Evolutionary conservation across 2,329 filamentous ascomycete genomes (phyloP), one percentile per base, ranked within the genome.

Genomic region (Tolypocladium guangdongense): DNA sequence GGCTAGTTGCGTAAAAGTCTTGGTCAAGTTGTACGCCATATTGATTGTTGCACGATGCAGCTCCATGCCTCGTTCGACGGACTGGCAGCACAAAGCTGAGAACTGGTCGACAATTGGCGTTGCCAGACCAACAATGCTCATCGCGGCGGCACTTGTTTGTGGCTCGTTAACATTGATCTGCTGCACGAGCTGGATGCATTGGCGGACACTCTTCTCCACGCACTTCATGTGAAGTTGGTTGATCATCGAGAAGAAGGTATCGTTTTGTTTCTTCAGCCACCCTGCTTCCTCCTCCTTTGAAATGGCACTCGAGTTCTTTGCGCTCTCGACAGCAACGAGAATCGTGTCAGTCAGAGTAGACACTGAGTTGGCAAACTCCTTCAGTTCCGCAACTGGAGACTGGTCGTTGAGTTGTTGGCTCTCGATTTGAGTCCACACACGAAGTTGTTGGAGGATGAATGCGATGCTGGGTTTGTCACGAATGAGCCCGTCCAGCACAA

Each of bases 41-140:
- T 87, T 86, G 61, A 84, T 86, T 2, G 83, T 83, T 14, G 87
- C 78, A 11, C 78, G 74, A 64, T 97, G 89, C 8, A 91, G 72
- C 2, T 76, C 71, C 1, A 81, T 71, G 55, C 86, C 82, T 32
- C 80, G 76, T 11, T 73, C 64, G 16, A 90, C 66, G 11, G 82
- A 71, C 39, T 81, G 76, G 41, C 77, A 70, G 59, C 82, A 83
- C 20, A 86, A 81, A 2, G 73, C 68, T 16, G 76, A 74, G 64
- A 92, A 97, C 59, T 93, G 86, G 49, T 82, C 74, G 4, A 95
- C 64, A 33, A 97, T 83, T 0, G 93, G 90, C 18, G 81, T 58
- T 16, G 66, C 65, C 8, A 72, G 59, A 36, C 61, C 58, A 56
- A 71, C 58, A 18, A 68, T 53, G 36, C 64, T 60, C 61, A 64